phyloP scores from a whole-genome alignment of 805 yeast genomes.

The Pichia ethanolica region DNA sequence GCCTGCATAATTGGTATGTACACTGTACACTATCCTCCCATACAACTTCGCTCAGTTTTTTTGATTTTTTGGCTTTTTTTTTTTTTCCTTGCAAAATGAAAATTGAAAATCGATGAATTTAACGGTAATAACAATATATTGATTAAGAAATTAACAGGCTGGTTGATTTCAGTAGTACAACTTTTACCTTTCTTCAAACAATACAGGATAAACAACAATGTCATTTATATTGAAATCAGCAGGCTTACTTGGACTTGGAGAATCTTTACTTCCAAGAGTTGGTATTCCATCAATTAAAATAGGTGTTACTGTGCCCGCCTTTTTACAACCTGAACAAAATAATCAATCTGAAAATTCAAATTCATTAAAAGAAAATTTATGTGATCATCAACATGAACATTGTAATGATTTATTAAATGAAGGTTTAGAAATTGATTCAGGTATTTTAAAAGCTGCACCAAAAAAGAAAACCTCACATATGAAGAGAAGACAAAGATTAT shows the following conservation, averaged over 20 bases:
- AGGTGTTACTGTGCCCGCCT: constrained; percentile 15
- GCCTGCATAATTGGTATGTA: no score
- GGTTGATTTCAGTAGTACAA: no score
- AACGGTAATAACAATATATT: no score
- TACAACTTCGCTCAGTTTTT: no score
- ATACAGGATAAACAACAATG: constrained; percentile 1
- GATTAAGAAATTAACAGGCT: no score
- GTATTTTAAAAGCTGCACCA: constrained; percentile 84
- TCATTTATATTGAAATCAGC: constrained; percentile 8
- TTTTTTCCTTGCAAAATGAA: no score
- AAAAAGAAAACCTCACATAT: constrained; percentile 87
- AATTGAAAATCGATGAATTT: no score
- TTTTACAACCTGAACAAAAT: constrained; percentile 10
- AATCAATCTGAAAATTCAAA: constrained; percentile 7
- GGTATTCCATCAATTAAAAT: constrained; percentile 15
- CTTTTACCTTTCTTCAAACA: no score
- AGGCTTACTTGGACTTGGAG: constrained; percentile 11
- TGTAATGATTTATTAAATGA: constrained; percentile 27
- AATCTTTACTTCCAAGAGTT: constrained; percentile 11
- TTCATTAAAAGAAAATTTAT: constrained; percentile 16
- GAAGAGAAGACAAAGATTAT: constrained; percentile 75
- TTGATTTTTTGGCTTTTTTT: no score
- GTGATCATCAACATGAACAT: constrained; percentile 8
- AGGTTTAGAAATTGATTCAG: constrained; percentile 49
- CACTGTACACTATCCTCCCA: no score